Evolutionary conservation across 1,284 basidiomycete genomes (phyloP).

Genomic region (Ganoderma lingzhi): DNA sequence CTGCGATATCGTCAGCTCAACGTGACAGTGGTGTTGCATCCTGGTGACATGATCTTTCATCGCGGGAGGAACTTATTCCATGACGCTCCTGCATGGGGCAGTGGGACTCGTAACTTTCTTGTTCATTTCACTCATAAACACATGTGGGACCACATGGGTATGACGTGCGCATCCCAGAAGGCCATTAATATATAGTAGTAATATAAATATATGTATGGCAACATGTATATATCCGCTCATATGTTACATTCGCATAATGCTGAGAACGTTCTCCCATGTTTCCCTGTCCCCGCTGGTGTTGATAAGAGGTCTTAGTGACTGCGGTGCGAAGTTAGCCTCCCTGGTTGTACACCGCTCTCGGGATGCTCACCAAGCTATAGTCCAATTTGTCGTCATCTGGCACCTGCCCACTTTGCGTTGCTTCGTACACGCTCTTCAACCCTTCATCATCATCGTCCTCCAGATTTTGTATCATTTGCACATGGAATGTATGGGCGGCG

Average conservation of each 20-base stretch:
- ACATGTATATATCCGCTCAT: not conserved
- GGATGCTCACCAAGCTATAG: not conserved
- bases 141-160: not conserved
- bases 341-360: too few relatives aligned
- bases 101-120: not conserved
- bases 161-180: not conserved
- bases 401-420: not conserved
- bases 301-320: not conserved
- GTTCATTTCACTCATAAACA: not conserved
- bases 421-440: not conserved
- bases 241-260: not conserved
- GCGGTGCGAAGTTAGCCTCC: not conserved
- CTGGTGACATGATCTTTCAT: too few relatives aligned
- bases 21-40: too few relatives aligned
- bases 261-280: not conserved
- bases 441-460: not conserved
- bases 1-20: too few relatives aligned
- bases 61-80: not conserved
- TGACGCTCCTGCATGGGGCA: not conserved
- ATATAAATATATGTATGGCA: not conserved
- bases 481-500: not conserved
- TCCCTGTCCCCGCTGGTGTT: not conserved
- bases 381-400: not conserved
- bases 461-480: not conserved
- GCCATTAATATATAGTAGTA: too few relatives aligned